Base-by-base conservation (phyloP, 768 basidiomycete species). In the Tulasnella calospora region DNA sequence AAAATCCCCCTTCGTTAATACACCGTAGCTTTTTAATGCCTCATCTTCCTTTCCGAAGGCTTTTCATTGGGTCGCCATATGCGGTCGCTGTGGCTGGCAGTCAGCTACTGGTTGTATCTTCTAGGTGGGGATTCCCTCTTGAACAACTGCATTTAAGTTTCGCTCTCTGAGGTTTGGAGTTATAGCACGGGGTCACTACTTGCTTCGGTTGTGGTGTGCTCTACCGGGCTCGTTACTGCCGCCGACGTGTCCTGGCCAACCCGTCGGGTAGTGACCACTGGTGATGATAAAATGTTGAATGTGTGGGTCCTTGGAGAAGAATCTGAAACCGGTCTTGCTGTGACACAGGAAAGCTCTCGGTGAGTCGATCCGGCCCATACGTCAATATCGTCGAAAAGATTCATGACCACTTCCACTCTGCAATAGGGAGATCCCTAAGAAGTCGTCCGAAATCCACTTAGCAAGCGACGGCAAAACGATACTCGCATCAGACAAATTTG, bases 401-500 rank as follows among this genome's bases (percentile, higher is more conserved):
- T 47, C 74, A 33, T 35, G 33, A 51, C 21, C 33, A 79, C 51
- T 41, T 76, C 75, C 30, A 36, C 33, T 67, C 36, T 19, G 40
- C 1, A 40, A 44, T 76, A 96, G 96, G 70, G 91, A 93, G 79
- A 86, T 96, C 2, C 91, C 93, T 0, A 98, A 98, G 85, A 91
- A 92, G 79, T 90, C 94, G 0, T 95, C 94, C 0, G 86, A 86
- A 1, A 82, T 98, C 36, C 83, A 84, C 0, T 90, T 98, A 81
- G 90, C 91, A 0, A 84, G 82, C 6, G 87, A 91, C 67, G 88
- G 88, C 0, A 84, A 89, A 79, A 90, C 88, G 0, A 90, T 99
- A 79, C 83, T 98, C 2, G 90, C 94, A 17, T 90, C 94, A 2
- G 97, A 99, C 85, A 98, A 98, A 84, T 96, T 98, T 80, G 97